Percentiles rank a stretch among this genome's conserved stretches.
Conservation (phyloP, 495 filamentous ascomycete genomes). For the Hypoxylon trugodes region DNA sequence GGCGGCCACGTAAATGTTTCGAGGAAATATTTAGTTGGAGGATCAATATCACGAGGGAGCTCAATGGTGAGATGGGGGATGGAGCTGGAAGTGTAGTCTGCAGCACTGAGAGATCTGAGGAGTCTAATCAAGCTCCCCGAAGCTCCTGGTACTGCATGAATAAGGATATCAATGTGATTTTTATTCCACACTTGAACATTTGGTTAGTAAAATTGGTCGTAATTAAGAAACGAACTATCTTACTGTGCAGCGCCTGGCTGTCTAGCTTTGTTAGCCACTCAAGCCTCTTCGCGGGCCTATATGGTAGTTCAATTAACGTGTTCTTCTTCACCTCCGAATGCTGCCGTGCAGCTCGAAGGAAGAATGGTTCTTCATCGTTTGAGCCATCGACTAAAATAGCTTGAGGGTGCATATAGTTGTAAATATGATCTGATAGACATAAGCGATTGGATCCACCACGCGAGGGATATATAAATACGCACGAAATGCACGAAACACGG, state of each 20-base stretch:
- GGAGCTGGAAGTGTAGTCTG: conserved; percentile 73
- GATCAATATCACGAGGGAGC: conserved; percentile 72
- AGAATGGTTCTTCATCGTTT: conserved; percentile 59
- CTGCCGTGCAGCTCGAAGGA: conserved; percentile 60
- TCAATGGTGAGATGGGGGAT: conserved; percentile 81
- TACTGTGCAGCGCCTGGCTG: conserved; percentile 72
- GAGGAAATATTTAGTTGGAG: conserved; percentile 65
- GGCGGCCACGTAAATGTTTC: conserved; percentile 72
- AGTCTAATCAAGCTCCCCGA: conserved; percentile 78
- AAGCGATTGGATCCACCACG: neutral
- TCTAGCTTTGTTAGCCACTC: conserved; percentile 82
- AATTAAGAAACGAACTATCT: conserved; percentile 20
- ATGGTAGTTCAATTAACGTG: conserved; percentile 73
- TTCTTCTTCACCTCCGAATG: conserved; percentile 53
- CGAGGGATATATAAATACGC: conserved; percentile 19
- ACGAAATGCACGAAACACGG: conserved; percentile 54
- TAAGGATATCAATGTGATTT: conserved; percentile 75
- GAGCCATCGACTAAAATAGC: conserved; percentile 62
- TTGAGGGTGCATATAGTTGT: conserved; percentile 66
- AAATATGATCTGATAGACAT: conserved; percentile 53
- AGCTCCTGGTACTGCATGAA: conserved; percentile 72
- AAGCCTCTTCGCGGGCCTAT: conserved; percentile 63
- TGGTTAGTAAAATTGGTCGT: conserved; percentile 27
- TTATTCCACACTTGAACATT: conserved; percentile 72
- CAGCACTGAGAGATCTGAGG: conserved; percentile 72